These are phyloP conservation scores for Pyronema domesticum DNA, from an alignment of 495 filamentous ascomycete genomes.

Conservation along the genomic window DNA sequence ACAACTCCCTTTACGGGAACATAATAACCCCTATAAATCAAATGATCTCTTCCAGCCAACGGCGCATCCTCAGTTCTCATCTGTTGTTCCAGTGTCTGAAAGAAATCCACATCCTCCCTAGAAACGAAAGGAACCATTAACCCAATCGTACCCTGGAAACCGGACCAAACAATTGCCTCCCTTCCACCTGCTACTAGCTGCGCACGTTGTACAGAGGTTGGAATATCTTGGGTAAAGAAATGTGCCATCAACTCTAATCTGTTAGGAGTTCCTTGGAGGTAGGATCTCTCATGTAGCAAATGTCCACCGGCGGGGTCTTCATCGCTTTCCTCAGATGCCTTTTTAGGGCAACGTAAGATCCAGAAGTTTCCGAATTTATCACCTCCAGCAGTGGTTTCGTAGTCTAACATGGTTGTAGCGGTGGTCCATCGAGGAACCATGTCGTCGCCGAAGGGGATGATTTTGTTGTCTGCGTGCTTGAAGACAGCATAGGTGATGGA, in stretches of 20 bases:
- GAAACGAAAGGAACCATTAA: slow-evolving; percentile 77
- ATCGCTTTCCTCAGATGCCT: slow-evolving; percentile 72
- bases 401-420: slow-evolving; percentile 81
- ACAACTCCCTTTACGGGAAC: slow-evolving; percentile 93
- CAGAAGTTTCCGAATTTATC: slow-evolving; percentile 97
- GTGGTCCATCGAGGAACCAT: slow-evolving; percentile 76
- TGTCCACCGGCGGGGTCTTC: slow-evolving; percentile 84
- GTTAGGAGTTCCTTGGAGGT: slow-evolving; percentile 75
- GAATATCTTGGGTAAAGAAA: slow-evolving; percentile 81
- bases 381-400: slow-evolving; percentile 85
- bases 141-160: slow-evolving; percentile 83
- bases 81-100: slow-evolving; percentile 79
- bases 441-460: slow-evolving; percentile 88
- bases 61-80: slow-evolving; percentile 69
- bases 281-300: slow-evolving; percentile 68
- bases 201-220: slow-evolving; percentile 75
- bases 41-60: slow-evolving; percentile 76
- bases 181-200: slow-evolving; percentile 80
- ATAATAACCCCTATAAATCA: slow-evolving; percentile 91
- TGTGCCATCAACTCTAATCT: slow-evolving; percentile 69
- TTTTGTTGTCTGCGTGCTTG: slow-evolving; percentile 73
- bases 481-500: slow-evolving; percentile 83
- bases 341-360: slow-evolving; percentile 73
- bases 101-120: slow-evolving; percentile 91
- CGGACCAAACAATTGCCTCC: slow-evolving; percentile 82